phyloP scores from a whole-genome alignment of 176 grass and related monocot genomes.

The Poa pratensis region DNA sequence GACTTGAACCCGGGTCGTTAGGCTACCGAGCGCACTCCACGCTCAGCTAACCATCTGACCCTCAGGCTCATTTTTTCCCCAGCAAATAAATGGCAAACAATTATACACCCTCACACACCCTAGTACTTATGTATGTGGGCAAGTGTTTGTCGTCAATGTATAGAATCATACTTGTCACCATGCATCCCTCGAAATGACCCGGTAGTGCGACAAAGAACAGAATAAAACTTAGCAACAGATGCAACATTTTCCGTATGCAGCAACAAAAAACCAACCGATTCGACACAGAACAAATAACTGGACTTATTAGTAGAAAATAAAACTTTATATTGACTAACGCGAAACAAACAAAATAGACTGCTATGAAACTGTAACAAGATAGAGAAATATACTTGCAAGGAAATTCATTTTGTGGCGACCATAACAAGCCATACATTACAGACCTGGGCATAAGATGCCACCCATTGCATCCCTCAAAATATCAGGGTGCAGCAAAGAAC shows the following conservation, averaged over 20 bases:
- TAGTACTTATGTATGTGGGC: not conserved
- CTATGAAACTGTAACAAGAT: conserved; percentile 22
- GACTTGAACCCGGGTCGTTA: no score
- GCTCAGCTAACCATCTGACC: no score
- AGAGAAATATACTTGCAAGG: conserved; percentile 47
- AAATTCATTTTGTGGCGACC: conserved; percentile 27
- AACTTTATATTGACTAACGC: not conserved
- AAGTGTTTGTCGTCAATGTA: not conserved
- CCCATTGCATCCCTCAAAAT: not conserved
- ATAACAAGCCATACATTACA: conserved; percentile 47
- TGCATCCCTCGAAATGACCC: not conserved
- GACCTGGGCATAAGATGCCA: conserved; percentile 28
- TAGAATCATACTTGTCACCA: not conserved
- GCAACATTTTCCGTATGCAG: not conserved
- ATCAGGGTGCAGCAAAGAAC: not conserved
- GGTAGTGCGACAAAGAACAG: not conserved
- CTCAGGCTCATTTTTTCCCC: no score
- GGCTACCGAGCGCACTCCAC: no score
- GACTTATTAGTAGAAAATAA: not conserved
- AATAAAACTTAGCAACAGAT: not conserved
- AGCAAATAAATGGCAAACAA: not conserved
- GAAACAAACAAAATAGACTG: conserved; percentile 41
- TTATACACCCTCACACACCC: not conserved
- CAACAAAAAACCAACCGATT: not conserved
- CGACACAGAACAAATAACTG: not conserved